phyloP scores from a whole-genome alignment of 805 yeast genomes.

The Zygosaccharomyces kombuchaensis region DNA sequence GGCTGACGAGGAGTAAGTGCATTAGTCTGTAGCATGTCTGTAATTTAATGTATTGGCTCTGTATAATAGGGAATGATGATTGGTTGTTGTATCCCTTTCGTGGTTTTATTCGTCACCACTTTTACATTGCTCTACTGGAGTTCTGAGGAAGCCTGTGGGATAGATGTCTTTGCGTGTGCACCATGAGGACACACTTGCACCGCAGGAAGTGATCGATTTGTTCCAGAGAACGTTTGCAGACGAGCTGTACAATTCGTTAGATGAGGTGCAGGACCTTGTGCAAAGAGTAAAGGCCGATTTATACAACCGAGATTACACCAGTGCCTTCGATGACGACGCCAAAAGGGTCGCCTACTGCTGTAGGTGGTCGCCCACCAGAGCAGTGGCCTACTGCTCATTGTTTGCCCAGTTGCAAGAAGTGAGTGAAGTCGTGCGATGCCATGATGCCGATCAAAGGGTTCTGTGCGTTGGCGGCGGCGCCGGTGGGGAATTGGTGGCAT shows the following conservation, averaged over 20 bases:
- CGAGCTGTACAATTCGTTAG: conserved; percentile 25
- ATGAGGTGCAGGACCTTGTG: conserved; percentile 33
- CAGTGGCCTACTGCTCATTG: conserved; percentile 67
- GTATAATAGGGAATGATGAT: conserved; percentile 7
- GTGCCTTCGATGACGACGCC: conserved; percentile 60
- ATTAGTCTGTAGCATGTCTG: conserved; percentile 10
- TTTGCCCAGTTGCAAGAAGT: conserved; percentile 46
- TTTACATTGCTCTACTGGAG: neutral
- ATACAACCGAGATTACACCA: conserved; percentile 62
- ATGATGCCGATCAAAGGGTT: conserved; percentile 34
- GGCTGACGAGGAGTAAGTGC: conserved; percentile 84
- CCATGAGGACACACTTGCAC: conserved; percentile 24
- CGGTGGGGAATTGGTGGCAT: conserved; percentile 67
- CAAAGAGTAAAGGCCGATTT: conserved; percentile 69
- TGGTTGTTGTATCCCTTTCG: conserved; percentile 1
- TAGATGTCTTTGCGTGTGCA: conserved; percentile 20
- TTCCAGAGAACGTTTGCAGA: conserved; percentile 28
- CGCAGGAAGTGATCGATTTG: conserved; percentile 31
- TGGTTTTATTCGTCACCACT: neutral
- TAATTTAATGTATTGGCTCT: conserved; percentile 3
- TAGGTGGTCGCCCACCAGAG: conserved; percentile 83
- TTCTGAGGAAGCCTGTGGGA: neutral
- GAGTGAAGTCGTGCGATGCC: conserved; percentile 19
- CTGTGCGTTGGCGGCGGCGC: conserved; percentile 88
- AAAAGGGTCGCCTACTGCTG: conserved; percentile 73